Conservation (phyloP, 2,329 filamentous ascomycete species). For the Pseudogymnoascus sp. region DNA sequence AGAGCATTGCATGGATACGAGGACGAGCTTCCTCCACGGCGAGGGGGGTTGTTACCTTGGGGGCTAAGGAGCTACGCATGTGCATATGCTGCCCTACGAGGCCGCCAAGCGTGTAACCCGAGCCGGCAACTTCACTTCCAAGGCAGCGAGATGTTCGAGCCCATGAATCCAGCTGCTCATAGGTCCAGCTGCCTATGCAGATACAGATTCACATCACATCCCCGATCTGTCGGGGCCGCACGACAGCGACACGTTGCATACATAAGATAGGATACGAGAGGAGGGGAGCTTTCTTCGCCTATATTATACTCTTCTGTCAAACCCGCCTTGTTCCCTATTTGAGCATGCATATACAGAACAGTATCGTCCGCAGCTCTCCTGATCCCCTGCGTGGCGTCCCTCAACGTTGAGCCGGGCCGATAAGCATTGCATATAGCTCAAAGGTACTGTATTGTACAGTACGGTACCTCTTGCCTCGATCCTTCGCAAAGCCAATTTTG, state of each 20-base stretch:
- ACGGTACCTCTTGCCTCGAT: neutral
- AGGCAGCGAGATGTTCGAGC: neutral
- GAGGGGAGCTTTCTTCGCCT: neutral
- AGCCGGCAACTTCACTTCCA: neutral
- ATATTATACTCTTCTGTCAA: neutral
- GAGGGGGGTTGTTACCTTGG: neutral
- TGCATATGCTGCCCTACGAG: neutral
- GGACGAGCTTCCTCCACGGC: neutral
- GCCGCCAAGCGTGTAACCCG: neutral
- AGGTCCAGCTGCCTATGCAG: neutral
- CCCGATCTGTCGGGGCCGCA: neutral
- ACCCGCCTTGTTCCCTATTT: neutral
- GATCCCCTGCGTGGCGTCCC: neutral
- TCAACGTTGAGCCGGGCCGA: constrained; percentile 4
- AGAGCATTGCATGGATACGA: neutral
- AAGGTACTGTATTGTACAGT: neutral
- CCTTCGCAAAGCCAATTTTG: neutral
- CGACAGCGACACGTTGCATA: neutral
- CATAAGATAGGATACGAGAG: neutral
- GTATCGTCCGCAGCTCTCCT: neutral
- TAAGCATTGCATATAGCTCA: neutral
- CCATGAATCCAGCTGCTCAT: neutral
- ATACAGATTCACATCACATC: neutral
- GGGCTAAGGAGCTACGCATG: neutral
- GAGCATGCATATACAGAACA: neutral